Conservation (phyloP, 2,329 filamentous ascomycete genomes). For the Ploettnerulaceae sp. region DNA sequence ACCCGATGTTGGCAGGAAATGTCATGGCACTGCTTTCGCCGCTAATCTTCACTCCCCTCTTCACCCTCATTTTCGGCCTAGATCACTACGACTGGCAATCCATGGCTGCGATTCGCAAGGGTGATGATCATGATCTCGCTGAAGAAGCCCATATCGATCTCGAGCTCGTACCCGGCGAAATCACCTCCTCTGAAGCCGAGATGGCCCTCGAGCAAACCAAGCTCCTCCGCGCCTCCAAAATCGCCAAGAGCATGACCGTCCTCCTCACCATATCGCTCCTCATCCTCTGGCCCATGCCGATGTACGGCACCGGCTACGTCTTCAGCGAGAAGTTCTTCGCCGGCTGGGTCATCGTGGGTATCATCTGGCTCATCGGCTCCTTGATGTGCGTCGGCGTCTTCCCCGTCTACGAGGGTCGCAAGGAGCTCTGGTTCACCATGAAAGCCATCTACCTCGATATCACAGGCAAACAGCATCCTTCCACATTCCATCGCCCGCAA, state of each 20-base stretch:
- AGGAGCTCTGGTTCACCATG: conserved; percentile 57
- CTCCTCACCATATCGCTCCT: conserved; percentile 66
- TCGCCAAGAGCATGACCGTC: conserved; percentile 48
- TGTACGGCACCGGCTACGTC: conserved; percentile 79
- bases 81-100: conserved; percentile 83
- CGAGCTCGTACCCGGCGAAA: conserved; percentile 55
- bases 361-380: conserved; percentile 75
- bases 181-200: conserved; percentile 35
- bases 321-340: conserved; percentile 81
- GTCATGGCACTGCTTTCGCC: conserved; percentile 78
- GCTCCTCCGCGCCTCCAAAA: conserved; percentile 49
- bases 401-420: conserved; percentile 73
- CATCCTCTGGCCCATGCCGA: conserved; percentile 85
- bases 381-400: conserved; percentile 71
- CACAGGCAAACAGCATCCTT: conserved; percentile 38
- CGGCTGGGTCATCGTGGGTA: conserved; percentile 71
- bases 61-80: conserved; percentile 59
- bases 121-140: conserved; percentile 71
- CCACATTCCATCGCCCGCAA: conserved; percentile 23
- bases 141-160: conserved; percentile 58
- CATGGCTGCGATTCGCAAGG: conserved; percentile 74
- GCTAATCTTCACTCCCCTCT: conserved; percentile 65
- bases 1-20: conserved; percentile 84
- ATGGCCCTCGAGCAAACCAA: conserved; percentile 40
- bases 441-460: conserved; percentile 59